Base-by-base conservation (phyloP, 495 filamentous ascomycete species). In the Trichoderma reesei region DNA sequence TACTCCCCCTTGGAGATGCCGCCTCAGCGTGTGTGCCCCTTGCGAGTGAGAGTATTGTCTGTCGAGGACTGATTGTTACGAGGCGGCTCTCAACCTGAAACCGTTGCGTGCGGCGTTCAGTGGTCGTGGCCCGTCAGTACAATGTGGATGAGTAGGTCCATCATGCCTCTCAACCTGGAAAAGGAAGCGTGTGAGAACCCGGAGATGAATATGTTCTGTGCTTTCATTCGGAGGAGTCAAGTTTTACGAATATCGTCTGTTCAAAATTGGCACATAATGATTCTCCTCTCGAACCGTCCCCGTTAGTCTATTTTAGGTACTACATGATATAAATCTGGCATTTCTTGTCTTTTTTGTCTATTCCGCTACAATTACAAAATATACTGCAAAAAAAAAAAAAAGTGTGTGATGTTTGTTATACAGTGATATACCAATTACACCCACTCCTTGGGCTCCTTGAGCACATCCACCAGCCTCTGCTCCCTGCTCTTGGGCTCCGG, bases 391-490 rank as follows among this genome's bases (percentile, higher is more conserved):
- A n/a, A n/a, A n/a, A n/a, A n/a, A n/a, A n/a, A n/a, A n/a, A n/a
- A n/a, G n/a, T n/a, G n/a, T 44, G 8, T 44, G 8, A 44, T 48
- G n/a, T 18, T 18, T 56, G 14, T 31, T 56, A 56, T 9, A 33
- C 26, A 56, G 20, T 10, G 13, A 11, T 10, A 9, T 56, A 14
- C 51, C 8, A 9, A 31, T 48, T 80, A 96, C 65, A 94, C 90
- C 94, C 94, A 99, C 65, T 98, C 91, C 68, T 85, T 84, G 7
- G 94, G 94, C 67, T 89, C 84, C 78, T 83, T 86, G 69, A 99
- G 75, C 65, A 99, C 88, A 67, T 92, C 86, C 51, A 96, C 78
- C 59, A 98, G 76, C 67, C 84, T 77, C 71, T 88, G 84, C 75
- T 93, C 90, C 65, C 86, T 76, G 69, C 84, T 92, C 66, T 82